These are phyloP conservation scores for Cyclotella cryptica DNA, from an alignment of 108 stramenopile species.

Conservation along the genomic window DNA sequence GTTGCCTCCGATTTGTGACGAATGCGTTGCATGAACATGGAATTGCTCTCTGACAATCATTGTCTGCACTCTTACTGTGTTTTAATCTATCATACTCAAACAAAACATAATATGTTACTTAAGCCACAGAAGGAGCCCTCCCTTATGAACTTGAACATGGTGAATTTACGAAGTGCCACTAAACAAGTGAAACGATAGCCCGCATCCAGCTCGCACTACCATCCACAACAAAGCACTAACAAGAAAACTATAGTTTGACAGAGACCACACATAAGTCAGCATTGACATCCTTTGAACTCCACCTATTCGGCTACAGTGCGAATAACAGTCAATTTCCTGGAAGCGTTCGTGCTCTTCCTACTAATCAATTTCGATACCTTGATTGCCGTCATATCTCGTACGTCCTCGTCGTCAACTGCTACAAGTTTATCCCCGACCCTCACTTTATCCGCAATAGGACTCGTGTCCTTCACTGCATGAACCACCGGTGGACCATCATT, in stretches of 20 bases:
- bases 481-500: slow-evolving; percentile 87
- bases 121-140: no score
- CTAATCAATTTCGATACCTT: slow-evolving; percentile 89
- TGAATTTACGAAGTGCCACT: not conserved
- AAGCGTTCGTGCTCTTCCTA: slow-evolving; percentile 79
- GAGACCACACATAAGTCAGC: slow-evolving; percentile 4
- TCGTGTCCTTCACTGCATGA: slow-evolving; percentile 88
- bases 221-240: not conserved
- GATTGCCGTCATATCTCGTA: slow-evolving; percentile 88
- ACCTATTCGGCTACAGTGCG: slow-evolving; percentile 31
- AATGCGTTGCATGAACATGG: no score
- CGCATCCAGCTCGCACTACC: slow-evolving; percentile 7
- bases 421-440: slow-evolving; percentile 89
- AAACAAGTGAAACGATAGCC: slow-evolving; percentile 13
- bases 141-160: no score
- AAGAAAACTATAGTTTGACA: not conserved
- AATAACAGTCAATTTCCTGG: slow-evolving; percentile 82
- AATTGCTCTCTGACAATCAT: no score
- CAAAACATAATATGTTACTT: no score
- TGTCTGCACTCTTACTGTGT: no score
- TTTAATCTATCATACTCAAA: no score
- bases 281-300: not conserved
- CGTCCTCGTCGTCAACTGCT: slow-evolving; percentile 90
- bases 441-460: slow-evolving; percentile 79
- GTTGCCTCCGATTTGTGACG: no score